Evolutionary conservation across 177 flowering plant genomes (phyloP).

Genomic region (Vitis hybrid): DNA sequence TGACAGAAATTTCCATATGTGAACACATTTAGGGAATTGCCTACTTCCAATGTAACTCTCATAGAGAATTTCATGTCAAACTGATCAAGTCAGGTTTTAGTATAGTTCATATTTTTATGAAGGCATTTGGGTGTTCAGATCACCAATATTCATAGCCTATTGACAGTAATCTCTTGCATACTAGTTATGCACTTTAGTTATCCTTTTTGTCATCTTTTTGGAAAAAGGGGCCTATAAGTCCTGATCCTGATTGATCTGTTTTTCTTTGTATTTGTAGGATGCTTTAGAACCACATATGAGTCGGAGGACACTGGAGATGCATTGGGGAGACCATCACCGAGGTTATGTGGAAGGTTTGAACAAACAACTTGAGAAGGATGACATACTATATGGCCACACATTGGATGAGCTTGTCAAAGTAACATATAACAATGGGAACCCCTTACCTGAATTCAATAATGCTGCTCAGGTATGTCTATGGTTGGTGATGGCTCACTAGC

Average conservation of each 20-base stretch:
- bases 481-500: background rate
- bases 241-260: background rate
- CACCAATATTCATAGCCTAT: background rate
- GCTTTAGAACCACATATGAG: constrained; percentile 96
- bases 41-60: too few relatives aligned
- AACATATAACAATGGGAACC: constrained; percentile 92
- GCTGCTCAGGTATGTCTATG: constrained; percentile 74
- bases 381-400: constrained; percentile 74
- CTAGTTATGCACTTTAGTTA: background rate
- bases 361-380: constrained; percentile 64
- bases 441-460: constrained; percentile 81
- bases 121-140: background rate
- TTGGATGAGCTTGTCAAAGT: constrained; percentile 85
- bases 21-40: too few relatives aligned
- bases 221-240: background rate
- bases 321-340: constrained; percentile 85
- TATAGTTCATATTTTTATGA: background rate
- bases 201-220: background rate
- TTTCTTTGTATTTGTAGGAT: constrained; percentile 52
- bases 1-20: too few relatives aligned
- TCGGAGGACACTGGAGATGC: constrained; percentile 65
- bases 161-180: background rate
- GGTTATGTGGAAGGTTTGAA: constrained; percentile 73
- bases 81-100: background rate
- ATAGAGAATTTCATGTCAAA: background rate